A percentile compares a stretch with the other conserved stretches of the same genome.
phyloP scores from a whole-genome alignment of 352 stramenopile species.

The Pythium aquatile region DNA sequence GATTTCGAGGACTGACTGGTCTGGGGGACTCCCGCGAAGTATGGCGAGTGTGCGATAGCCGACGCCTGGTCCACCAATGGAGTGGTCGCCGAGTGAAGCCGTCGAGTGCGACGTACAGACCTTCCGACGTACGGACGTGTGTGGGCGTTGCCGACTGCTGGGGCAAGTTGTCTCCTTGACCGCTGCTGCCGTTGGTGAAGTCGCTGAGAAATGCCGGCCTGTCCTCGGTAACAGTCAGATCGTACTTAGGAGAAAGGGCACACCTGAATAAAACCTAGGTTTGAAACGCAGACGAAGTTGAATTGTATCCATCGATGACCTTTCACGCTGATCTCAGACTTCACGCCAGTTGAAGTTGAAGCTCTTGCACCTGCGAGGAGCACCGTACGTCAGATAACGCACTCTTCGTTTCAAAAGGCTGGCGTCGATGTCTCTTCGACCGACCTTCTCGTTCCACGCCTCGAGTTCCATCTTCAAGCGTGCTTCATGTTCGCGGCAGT shows the following conservation, averaged over 20 bases:
- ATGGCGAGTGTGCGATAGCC: background rate
- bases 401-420: background rate
- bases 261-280: background rate
- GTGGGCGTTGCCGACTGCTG: background rate
- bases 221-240: background rate
- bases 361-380: slow-evolving; percentile 9
- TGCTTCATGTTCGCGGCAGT: slow-evolving; percentile 22
- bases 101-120: background rate
- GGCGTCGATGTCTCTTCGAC: background rate
- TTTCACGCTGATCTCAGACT: slow-evolving; percentile 2
- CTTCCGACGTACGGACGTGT: slow-evolving; percentile 1
- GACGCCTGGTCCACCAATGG: background rate
- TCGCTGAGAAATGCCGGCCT: background rate
- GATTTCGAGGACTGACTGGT: background rate
- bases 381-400: background rate
- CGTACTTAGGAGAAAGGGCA: slow-evolving; percentile 3
- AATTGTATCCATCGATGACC: background rate
- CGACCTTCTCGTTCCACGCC: slow-evolving; percentile 25
- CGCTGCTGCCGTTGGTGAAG: background rate
- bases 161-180: background rate
- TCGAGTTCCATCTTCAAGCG: slow-evolving; percentile 19
- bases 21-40: background rate
- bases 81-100: background rate
- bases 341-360: slow-evolving; percentile 10
- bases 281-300: background rate